Evolutionary conservation across 805 yeast species (phyloP).

Genomic region (Teunomyces gatunensis): DNA sequence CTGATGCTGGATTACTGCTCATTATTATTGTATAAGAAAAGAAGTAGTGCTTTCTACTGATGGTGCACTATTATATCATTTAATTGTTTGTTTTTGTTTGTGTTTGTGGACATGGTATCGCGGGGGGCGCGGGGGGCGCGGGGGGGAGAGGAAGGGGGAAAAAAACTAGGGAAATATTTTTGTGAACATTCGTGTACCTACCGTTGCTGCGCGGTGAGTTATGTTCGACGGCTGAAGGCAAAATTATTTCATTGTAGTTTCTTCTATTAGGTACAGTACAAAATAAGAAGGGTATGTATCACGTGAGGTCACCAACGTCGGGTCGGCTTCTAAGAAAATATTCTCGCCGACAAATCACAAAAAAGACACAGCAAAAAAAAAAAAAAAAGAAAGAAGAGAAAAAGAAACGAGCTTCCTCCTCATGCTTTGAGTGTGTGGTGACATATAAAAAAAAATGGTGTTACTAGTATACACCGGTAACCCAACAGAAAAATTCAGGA

Average conservation of each 20-base stretch:
- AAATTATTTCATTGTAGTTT: not conserved
- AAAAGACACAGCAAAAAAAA: not conserved
- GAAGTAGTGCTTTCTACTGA: not conserved
- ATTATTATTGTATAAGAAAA: not conserved
- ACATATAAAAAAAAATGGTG: constrained; percentile 1
- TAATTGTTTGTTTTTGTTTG: not conserved
- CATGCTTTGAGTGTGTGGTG: not conserved
- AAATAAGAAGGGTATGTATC: not conserved
- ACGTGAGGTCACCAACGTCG: not conserved
- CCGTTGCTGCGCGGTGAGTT: not conserved
- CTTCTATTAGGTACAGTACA: not conserved
- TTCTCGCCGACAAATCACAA: not conserved
- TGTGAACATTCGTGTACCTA: not conserved
- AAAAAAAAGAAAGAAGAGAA: not conserved
- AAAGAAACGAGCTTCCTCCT: not conserved
- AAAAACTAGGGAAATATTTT: too few relatives aligned
- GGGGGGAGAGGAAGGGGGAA: too few relatives aligned
- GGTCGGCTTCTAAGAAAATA: not conserved
- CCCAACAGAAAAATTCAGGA: not conserved
- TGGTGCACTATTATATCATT: not conserved
- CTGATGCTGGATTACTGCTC: not conserved
- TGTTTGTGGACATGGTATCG: too few relatives aligned
- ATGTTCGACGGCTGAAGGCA: too few relatives aligned
- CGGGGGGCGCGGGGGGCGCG: too few relatives aligned
- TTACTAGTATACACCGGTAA: not conserved